Percentiles rank a stretch among this genome's conserved stretches.
These are phyloP conservation scores for Boehmeria nivea DNA, from an alignment of 306 rosid species.

Conservation along the genomic window DNA sequence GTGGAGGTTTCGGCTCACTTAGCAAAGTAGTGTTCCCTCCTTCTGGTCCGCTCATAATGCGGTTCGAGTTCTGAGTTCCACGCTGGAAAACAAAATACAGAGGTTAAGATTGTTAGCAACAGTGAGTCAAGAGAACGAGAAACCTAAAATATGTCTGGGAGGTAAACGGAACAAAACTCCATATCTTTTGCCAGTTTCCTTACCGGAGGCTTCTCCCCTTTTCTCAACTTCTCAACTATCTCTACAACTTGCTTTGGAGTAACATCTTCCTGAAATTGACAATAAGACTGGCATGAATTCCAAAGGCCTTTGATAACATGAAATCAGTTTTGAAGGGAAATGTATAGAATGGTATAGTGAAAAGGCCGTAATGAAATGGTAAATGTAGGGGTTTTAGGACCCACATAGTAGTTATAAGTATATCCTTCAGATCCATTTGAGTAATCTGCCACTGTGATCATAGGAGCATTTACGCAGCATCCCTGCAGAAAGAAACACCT, in stretches of 20 bases:
- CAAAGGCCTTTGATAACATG: neutral
- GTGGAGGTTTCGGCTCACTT: constrained; percentile 75
- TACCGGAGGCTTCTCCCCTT: constrained; percentile 90
- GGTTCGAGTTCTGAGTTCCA: constrained; percentile 81
- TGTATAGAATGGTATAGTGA: no score
- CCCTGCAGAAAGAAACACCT: constrained; percentile 55
- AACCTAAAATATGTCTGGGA: neutral
- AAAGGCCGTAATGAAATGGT: neutral
- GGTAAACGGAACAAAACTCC: constrained; percentile 7
- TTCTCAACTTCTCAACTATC: constrained; percentile 71
- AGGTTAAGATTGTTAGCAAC: no score
- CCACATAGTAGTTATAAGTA: constrained; percentile 77
- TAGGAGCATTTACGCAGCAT: constrained; percentile 95
- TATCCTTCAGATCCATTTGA: constrained; percentile 94
- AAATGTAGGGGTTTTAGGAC: constrained; percentile 22
- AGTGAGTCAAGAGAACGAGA: constrained; percentile 1
- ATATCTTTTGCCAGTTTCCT: constrained; percentile 20
- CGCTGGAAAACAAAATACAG: constrained; percentile 37
- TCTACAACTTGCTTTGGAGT: constrained; percentile 78
- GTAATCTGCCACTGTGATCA: constrained; percentile 98
- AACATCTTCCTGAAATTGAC: constrained; percentile 79
- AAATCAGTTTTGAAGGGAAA: no score
- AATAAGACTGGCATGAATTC: constrained; percentile 13
- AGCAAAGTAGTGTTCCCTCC: constrained; percentile 90
- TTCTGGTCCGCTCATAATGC: constrained; percentile 83